phyloP scores from a whole-genome alignment of 1,284 basidiomycete species.

The Leccinum solheimii region DNA sequence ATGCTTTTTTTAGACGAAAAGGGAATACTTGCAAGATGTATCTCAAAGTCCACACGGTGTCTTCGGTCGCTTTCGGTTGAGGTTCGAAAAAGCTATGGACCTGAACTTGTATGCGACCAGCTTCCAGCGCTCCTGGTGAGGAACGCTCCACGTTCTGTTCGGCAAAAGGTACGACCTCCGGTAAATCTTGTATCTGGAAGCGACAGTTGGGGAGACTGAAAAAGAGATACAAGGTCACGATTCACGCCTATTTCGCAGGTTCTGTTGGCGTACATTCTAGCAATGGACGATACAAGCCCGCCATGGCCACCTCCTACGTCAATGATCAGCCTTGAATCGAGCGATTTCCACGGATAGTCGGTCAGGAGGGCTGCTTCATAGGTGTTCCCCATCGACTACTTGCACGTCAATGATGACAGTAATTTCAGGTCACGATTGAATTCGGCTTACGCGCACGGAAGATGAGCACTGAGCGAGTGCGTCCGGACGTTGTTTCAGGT shows the following conservation, averaged over 20 bases:
- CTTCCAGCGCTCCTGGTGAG: slow-evolving; percentile 2
- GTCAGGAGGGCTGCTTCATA: slow-evolving; percentile 9
- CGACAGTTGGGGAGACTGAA: background rate
- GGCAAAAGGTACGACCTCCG: slow-evolving; percentile 5
- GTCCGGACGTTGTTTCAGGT: slow-evolving; percentile 3
- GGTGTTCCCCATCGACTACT: slow-evolving; percentile 9
- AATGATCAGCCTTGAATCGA: slow-evolving; percentile 3
- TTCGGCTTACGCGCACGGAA: slow-evolving; percentile 6
- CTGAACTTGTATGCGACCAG: slow-evolving; percentile 7
- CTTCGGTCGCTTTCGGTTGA: background rate
- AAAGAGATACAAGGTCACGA: background rate
- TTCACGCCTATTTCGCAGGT: background rate
- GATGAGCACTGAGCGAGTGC: slow-evolving; percentile 4
- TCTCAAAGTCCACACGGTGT: slow-evolving; percentile 2
- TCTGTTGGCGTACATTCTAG: slow-evolving; percentile 5
- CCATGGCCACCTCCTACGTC: slow-evolving; percentile 9
- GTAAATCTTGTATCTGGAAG: slow-evolving; percentile 8
- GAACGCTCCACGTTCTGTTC: slow-evolving; percentile 1
- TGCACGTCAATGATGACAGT: background rate
- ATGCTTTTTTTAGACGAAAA: background rate
- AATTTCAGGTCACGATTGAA: background rate
- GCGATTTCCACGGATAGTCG: slow-evolving; percentile 10
- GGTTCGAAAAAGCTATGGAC: slow-evolving; percentile 2
- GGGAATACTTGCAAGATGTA: slow-evolving; percentile 4
- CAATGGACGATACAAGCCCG: slow-evolving; percentile 10